Evolutionary conservation across 164 flowering plant species (phyloP).

Genomic region (Piper betle): DNA sequence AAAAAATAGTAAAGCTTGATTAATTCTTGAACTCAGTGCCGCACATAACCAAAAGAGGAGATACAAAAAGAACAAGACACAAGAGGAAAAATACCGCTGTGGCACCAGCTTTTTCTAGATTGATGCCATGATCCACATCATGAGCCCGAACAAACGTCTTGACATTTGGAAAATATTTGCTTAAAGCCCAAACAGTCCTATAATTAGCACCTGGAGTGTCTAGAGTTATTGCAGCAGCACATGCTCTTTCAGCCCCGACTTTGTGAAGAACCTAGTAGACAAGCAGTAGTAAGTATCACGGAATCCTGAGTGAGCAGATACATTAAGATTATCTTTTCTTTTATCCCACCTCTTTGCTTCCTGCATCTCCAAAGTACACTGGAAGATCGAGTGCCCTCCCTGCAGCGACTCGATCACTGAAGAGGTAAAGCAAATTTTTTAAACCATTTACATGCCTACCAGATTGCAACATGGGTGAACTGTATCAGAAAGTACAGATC

Average conservation of each 20-base stretch:
- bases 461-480: not conserved
- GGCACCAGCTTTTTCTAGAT: conserved; percentile 99
- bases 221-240: conserved; percentile 94
- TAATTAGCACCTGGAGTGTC: conserved; percentile 99
- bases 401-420: conserved; percentile 90
- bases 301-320: not conserved
- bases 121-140: conserved; percentile 97
- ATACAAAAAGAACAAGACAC: not conserved
- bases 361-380: conserved; percentile 98
- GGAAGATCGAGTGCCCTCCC: conserved; percentile 98
- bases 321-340: conserved; percentile 1
- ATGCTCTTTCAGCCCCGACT: conserved; percentile 96
- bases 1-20: not conserved
- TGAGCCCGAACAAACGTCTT: conserved; percentile 99
- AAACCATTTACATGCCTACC: not conserved
- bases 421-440: conserved; percentile 8
- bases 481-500: not conserved
- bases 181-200: conserved; percentile 98
- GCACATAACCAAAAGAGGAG: too few relatives aligned
- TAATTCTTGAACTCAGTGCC: not conserved
- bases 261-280: conserved; percentile 76
- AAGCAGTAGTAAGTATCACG: conserved; percentile 11
- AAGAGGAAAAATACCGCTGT: conserved; percentile 57
- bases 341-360: conserved; percentile 82
- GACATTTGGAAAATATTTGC: conserved; percentile 91